phyloP scores from a whole-genome alignment of 2,329 filamentous ascomycete genomes.

The Penicillium brevicompactum region DNA sequence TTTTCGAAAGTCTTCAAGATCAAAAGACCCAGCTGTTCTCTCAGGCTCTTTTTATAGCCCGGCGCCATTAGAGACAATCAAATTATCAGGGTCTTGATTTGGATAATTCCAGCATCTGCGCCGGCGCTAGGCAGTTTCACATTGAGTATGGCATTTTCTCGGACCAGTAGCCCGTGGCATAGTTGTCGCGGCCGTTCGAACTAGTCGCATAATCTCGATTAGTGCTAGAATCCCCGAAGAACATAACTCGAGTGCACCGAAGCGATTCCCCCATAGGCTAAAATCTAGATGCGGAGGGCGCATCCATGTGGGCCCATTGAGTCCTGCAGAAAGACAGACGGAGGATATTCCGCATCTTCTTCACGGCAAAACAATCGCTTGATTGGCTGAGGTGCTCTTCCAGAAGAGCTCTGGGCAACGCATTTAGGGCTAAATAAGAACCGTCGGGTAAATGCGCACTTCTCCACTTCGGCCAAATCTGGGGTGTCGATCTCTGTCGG shows the following conservation, averaged over 20 bases:
- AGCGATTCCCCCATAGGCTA: not conserved
- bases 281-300: not conserved
- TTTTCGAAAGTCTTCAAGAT: not conserved
- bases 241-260: not conserved
- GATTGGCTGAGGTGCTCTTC: not conserved
- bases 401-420: not conserved
- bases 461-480: not conserved
- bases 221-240: not conserved
- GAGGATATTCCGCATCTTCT: constrained; percentile 15
- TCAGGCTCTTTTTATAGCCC: constrained; percentile 7
- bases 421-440: constrained; percentile 7
- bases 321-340: not conserved
- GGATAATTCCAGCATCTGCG: not conserved
- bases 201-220: not conserved
- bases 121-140: not conserved
- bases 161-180: constrained; percentile 20
- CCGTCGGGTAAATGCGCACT: constrained; percentile 4
- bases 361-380: constrained; percentile 8
- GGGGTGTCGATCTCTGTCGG: not conserved
- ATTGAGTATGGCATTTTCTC: constrained; percentile 4
- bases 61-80: not conserved
- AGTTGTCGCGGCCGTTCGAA: constrained; percentile 18
- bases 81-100: not conserved
- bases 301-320: not conserved
- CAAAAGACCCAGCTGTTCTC: not conserved